Evolutionary conservation across 257 asterid genomes (phyloP).

Genomic region (Solanum microdontum): DNA sequence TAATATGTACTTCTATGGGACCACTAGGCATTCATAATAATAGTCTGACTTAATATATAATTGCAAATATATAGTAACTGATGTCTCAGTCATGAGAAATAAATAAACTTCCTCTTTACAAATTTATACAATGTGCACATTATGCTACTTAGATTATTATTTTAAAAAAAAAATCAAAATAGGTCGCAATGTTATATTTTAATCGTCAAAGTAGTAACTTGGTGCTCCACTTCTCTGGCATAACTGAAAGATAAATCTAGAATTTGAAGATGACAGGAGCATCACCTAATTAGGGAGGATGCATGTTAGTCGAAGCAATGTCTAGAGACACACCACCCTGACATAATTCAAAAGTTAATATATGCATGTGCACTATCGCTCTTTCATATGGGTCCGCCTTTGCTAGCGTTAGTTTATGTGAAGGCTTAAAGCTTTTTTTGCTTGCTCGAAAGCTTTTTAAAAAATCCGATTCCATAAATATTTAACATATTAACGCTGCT

Average conservation of each 20-base stretch:
- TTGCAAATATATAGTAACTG: not conserved
- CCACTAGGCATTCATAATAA: not conserved
- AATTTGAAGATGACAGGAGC: not conserved
- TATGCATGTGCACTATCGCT: not conserved
- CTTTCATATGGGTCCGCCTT: not conserved
- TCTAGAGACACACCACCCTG: not conserved
- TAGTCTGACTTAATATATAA: not conserved
- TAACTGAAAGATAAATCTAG: not conserved
- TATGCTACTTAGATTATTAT: not conserved
- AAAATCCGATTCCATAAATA: too few species aligned
- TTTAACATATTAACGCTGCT: too few species aligned
- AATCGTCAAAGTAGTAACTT: not conserved
- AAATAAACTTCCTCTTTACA: not conserved
- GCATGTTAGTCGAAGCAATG: not conserved
- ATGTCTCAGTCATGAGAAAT: not conserved
- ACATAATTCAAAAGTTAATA: not conserved
- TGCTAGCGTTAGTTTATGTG: not conserved
- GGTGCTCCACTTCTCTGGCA: not conserved
- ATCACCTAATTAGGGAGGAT: not conserved
- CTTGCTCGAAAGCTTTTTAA: accelerated
- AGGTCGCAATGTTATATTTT: not conserved
- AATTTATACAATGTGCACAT: not conserved
- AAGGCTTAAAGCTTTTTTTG: too few species aligned
- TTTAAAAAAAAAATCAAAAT: not conserved
- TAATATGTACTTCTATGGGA: not conserved